Percentiles rank a stretch among this genome's conserved stretches.
These are phyloP conservation scores for Boletus bicolor DNA, from an alignment of 768 basidiomycete genomes.

Conservation along the genomic window DNA sequence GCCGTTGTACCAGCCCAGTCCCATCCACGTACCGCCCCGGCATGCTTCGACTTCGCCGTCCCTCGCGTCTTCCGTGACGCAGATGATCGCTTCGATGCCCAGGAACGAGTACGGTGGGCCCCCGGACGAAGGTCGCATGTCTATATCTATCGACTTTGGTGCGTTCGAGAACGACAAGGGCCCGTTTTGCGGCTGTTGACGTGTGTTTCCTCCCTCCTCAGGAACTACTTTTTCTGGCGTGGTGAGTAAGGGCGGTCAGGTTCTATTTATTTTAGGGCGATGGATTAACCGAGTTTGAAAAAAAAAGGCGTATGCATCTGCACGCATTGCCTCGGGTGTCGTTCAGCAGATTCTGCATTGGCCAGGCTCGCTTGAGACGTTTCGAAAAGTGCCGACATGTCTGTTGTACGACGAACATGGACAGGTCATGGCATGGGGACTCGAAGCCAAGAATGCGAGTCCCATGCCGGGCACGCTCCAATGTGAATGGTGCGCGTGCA, in stretches of 20 bases:
- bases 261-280: not conserved
- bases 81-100: slow-evolving; percentile 1
- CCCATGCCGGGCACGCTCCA: slow-evolving; percentile 60
- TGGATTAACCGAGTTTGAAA: slow-evolving; percentile 5
- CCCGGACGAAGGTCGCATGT: slow-evolving; percentile 72
- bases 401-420: slow-evolving; percentile 75
- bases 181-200: not conserved
- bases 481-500: slow-evolving; percentile 47
- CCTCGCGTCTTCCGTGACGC: slow-evolving; percentile 1
- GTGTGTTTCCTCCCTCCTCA: slow-evolving; percentile 22
- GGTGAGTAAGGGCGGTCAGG: slow-evolving; percentile 43
- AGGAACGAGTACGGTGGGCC: slow-evolving; percentile 23
- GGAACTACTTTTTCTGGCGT: slow-evolving; percentile 89
- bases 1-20: slow-evolving; percentile 29
- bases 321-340: slow-evolving; percentile 73
- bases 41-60: slow-evolving; percentile 26
- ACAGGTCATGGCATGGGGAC: slow-evolving; percentile 76
- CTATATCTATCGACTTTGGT: slow-evolving; percentile 84
- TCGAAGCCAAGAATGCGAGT: slow-evolving; percentile 81
- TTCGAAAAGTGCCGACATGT: slow-evolving; percentile 85
- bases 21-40: slow-evolving; percentile 23
- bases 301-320: slow-evolving; percentile 76
- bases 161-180: slow-evolving; percentile 14
- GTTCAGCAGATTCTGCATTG: slow-evolving; percentile 84
- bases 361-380: slow-evolving; percentile 84